Base-by-base conservation (phyloP, 495 filamentous ascomycete species). In the Hypoxylon perforatum region DNA sequence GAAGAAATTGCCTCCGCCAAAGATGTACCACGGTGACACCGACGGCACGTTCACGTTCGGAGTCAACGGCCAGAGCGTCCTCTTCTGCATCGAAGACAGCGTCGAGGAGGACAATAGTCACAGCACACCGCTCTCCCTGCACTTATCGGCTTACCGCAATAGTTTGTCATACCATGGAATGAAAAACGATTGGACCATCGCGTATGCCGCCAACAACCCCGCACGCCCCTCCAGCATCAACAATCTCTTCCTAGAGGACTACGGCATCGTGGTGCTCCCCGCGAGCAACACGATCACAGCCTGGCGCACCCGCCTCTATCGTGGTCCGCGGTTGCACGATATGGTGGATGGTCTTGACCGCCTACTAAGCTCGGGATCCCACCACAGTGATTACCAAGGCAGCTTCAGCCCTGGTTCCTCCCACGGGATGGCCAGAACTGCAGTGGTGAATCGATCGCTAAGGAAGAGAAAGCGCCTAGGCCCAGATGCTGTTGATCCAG, bases 231-330 rank as follows among this genome's bases (percentile, higher is more conserved):
- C 25, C 4, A 39, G 18, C 3, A 25, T 38, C 9, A 18, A 25
- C 4, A 47, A 61, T 22, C 44, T 61, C 3, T 66, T 61, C 17
- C 38, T 61, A 17, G 46, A 56, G 3, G 19, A 35, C 9, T 61
- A 61, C 35, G 63, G 63, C 25, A 50, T 66, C 30, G 17, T 66
- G 47, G 9, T 66, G 39, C 33, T 44, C 3, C 25, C 47, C 4
- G 45, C 35, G 1, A 23, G 15, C 12, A 66, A 66, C 57, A 61
- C 63, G 3, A 46, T 22, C 3, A 12, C 15, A 4, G 52, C 56
- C 3, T 61, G 62, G 62, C 33, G 14, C 14, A n/a, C n/a, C n/a
- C n/a, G n/a, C n/a, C n/a, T n/a, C n/a, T n/a, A n/a, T n/a, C n/a
- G n/a, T n/a, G n/a, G n/a, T 12, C 46, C 36, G 61, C 9, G 55